Conservation (phyloP, 495 filamentous ascomycete genomes). For the Durotheca rogersii region DNA sequence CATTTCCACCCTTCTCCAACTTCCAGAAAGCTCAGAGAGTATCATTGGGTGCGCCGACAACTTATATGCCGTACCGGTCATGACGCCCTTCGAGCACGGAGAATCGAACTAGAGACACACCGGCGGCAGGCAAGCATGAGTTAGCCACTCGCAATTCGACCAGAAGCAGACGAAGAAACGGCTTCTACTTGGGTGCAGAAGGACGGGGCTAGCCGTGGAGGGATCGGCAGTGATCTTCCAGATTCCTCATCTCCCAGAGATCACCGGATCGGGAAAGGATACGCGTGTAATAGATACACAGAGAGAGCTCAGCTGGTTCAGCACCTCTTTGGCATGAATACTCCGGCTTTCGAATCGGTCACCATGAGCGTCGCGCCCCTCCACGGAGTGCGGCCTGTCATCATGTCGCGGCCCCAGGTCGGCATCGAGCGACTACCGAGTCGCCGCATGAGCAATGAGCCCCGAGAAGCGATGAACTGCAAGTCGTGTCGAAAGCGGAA, state of each 20-base stretch:
- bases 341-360: slow-evolving; percentile 28
- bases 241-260: not conserved
- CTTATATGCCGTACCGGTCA: slow-evolving; percentile 9
- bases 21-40: slow-evolving; percentile 15
- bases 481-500: slow-evolving; percentile 90
- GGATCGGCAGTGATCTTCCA: not conserved
- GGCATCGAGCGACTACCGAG: slow-evolving; percentile 80
- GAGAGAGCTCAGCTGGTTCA: not conserved
- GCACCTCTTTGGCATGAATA: slow-evolving; percentile 1
- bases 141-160: slow-evolving; percentile 2
- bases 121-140: slow-evolving; percentile 11
- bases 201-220: slow-evolving; percentile 4
- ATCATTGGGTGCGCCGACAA: slow-evolving; percentile 21
- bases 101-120: slow-evolving; percentile 1
- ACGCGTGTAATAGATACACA: not conserved
- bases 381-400: slow-evolving; percentile 37
- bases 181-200: slow-evolving; percentile 15
- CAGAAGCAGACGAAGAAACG: too few relatives aligned
- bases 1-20: slow-evolving; percentile 16
- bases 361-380: slow-evolving; percentile 35
- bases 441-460: slow-evolving; percentile 70
- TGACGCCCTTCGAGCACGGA: slow-evolving; percentile 12
- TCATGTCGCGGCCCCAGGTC: slow-evolving; percentile 75
- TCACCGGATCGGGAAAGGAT: not conserved
- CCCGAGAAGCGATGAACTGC: slow-evolving; percentile 90